phyloP scores from a whole-genome alignment of 176 grass and related monocot species.

The Carex kokanica region DNA sequence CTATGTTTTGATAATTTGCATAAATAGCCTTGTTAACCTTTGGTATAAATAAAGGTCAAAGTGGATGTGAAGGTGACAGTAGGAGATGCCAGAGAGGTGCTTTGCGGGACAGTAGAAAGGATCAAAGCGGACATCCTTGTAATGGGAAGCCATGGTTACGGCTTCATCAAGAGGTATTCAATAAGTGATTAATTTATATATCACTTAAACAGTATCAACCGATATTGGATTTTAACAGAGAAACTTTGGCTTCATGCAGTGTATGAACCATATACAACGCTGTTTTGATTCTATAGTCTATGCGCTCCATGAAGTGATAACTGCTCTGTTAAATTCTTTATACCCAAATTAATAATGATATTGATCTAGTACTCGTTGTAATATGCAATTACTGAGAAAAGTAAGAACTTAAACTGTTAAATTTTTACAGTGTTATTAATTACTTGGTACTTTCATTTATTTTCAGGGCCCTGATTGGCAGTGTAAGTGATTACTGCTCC shows the following conservation, averaged over 20 bases:
- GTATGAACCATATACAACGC: no score
- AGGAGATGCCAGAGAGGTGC: slow-evolving; percentile 57
- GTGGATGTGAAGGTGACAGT: slow-evolving; percentile 48
- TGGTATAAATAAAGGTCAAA: slow-evolving; percentile 35
- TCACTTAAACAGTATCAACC: not conserved
- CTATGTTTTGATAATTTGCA: not conserved
- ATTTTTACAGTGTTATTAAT: not conserved
- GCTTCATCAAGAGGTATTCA: slow-evolving; percentile 59
- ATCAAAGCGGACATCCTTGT: slow-evolving; percentile 53
- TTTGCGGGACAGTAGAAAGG: slow-evolving; percentile 53
- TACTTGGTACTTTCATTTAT: not conserved
- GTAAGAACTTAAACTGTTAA: not conserved
- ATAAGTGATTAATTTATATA: not conserved
- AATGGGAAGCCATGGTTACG: slow-evolving; percentile 73
- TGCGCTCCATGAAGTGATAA: no score
- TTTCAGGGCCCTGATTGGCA: slow-evolving; percentile 72
- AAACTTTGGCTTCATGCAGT: no score
- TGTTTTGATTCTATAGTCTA: no score
- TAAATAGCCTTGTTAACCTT: not conserved
- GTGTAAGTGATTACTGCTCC: slow-evolving; percentile 73
- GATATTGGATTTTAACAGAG: no score
- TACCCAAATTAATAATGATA: not conserved
- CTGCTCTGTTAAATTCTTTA: no score
- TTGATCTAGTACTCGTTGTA: not conserved
- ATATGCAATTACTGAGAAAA: not conserved